Evolutionary conservation across 306 rosid species (phyloP), one percentile per base, ranked within the genome.

Genomic region (Malus sylvestris): DNA sequence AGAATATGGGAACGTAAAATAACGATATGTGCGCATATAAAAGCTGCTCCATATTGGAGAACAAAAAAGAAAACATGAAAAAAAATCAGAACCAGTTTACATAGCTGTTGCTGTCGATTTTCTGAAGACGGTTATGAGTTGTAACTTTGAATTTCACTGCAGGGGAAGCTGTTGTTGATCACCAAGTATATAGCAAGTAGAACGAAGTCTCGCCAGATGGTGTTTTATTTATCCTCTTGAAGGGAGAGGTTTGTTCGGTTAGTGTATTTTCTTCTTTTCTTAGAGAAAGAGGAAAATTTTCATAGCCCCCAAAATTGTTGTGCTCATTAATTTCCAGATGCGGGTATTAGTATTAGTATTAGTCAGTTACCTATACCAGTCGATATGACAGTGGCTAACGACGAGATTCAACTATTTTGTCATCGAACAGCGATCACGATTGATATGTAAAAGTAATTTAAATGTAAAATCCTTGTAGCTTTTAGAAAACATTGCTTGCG

Each of bases 151-250:
- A 71, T 22, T 45, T n/a, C 38, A 15, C 49, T 85, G 87, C 88
- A 87, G 91, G 91, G 73, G 88, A 82, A 78, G 72, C 78, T 11
- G 83, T 80, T 77, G 77, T 45, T 70, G 84, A 60, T 70, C 84
- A 68, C 60, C 76, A 63, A 72, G 85, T 69, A 78, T 80, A 84
- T 78, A 85, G 86, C 58, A 68, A 59, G 60, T 76, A 80, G 25
- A 32, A 64, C 19, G 18, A 71, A 61, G 67, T 22, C 18, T 42
- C 46, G 19, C 66, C 79, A 13, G 74, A 29, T 44, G 4, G 59
- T 27, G 83, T 38, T 33, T 51, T 66, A 72, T 79, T 67, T 10
- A 52, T 77, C 44, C 30, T 44, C 5, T 74, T 42, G 4, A 46
- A 68, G 10, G 57, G 44, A 74, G 32, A 71, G 64, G 67, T 62